Evolutionary conservation across 2,329 filamentous ascomycete species (phyloP).

Genomic region (Penicillium sp.): DNA sequence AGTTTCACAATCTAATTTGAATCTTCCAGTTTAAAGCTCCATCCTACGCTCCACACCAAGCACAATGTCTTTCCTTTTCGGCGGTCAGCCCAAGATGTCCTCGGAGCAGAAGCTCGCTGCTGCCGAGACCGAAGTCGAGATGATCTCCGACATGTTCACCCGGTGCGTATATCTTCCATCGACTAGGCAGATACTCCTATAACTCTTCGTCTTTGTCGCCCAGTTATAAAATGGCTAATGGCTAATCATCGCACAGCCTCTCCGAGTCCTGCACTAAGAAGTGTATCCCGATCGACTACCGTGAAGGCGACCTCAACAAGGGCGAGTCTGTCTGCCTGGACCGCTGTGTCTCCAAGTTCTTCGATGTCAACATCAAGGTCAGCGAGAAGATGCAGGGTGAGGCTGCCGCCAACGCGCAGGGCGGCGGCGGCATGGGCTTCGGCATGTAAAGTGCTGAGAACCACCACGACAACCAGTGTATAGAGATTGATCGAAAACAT

Average conservation of each 20-base stretch:
- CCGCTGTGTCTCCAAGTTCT: constrained; percentile 96
- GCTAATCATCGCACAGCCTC: constrained; percentile 60
- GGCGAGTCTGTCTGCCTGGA: constrained; percentile 98
- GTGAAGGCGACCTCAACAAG: constrained; percentile 96
- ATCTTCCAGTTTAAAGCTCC: constrained; percentile 8
- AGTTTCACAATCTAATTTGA: too few relatives aligned
- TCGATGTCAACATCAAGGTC: constrained; percentile 97
- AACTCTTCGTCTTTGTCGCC: too few relatives aligned
- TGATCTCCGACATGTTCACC: constrained; percentile 97
- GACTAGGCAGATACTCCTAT: too few relatives aligned
- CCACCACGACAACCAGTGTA: not conserved
- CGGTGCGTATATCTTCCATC: constrained; percentile 63
- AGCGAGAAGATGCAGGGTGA: constrained; percentile 95
- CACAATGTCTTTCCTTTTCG: constrained; percentile 75
- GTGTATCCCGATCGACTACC: constrained; percentile 90
- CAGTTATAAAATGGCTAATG: too few relatives aligned
- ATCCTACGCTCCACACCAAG: constrained; percentile 19
- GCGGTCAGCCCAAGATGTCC: constrained; percentile 77
- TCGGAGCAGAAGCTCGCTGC: constrained; percentile 97
- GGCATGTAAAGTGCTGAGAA: constrained; percentile 44
- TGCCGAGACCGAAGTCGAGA: constrained; percentile 96
- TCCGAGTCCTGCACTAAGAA: constrained; percentile 90
- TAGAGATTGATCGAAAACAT: constrained; percentile 1
- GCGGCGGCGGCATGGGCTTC: constrained; percentile 58
- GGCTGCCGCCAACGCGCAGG: constrained; percentile 66